Percentiles rank a stretch among this genome's conserved stretches.
These are phyloP conservation scores for Penicillium crustosum DNA, from an alignment of 2,329 filamentous ascomycete genomes.

Conservation along the genomic window DNA sequence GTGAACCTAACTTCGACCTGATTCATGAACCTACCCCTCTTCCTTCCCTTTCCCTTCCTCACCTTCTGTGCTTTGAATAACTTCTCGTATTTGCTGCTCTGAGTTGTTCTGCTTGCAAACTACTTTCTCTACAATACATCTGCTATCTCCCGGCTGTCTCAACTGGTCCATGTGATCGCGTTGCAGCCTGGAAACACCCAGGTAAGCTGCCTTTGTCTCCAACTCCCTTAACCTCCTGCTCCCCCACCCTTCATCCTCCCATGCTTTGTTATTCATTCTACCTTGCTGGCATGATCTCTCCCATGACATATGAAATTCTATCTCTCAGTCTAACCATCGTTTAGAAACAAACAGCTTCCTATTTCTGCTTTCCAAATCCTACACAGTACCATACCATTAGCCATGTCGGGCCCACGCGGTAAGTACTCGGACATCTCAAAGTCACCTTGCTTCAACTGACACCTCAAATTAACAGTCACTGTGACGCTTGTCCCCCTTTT, in stretches of 20 bases:
- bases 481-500: constrained; percentile 34
- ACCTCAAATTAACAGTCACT: constrained; percentile 29
- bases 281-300: neutral
- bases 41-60: constrained; percentile 16
- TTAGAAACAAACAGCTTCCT: neutral
- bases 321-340: neutral
- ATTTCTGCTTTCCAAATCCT: neutral
- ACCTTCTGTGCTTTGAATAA: neutral
- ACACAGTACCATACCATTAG: neutral
- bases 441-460: neutral
- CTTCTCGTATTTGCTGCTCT: neutral
- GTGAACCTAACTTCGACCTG: constrained; percentile 21
- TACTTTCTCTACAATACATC: neutral
- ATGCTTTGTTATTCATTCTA: neutral
- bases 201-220: constrained; percentile 7
- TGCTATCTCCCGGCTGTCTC: neutral
- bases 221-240: neutral
- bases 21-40: constrained; percentile 31
- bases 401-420: constrained; percentile 30
- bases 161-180: constrained; percentile 5
- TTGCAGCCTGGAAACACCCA: constrained; percentile 13
- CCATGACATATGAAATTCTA: neutral
- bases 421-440: constrained; percentile 4
- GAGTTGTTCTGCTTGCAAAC: neutral
- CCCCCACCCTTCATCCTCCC: neutral